Evolutionary conservation across 2,329 filamentous ascomycete genomes (phyloP).

Genomic region (Diplocarpon rosae): DNA sequence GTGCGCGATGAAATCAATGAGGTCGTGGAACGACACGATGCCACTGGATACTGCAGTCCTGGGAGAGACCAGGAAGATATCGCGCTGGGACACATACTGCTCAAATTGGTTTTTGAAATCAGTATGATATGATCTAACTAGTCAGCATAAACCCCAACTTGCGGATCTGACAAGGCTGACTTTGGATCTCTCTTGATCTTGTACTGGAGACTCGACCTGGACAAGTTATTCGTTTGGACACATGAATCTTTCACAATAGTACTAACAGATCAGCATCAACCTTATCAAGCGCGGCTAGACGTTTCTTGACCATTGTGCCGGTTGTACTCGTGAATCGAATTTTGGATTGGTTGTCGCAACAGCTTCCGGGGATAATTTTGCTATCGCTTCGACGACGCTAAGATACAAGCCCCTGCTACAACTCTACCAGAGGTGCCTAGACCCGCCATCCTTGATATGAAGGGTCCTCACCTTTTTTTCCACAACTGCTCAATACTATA

Average conservation of each 20-base stretch:
- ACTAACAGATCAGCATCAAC: slow-evolving; percentile 72
- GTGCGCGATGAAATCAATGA: slow-evolving; percentile 89
- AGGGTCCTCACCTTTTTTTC: too few relatives aligned
- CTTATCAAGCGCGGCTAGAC: slow-evolving; percentile 88
- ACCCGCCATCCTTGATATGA: too few relatives aligned
- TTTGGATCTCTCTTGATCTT: slow-evolving; percentile 81
- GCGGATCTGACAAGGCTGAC: slow-evolving; percentile 33
- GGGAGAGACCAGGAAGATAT: slow-evolving; percentile 82
- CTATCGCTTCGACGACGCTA: too few relatives aligned
- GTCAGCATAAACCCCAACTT: slow-evolving; percentile 3
- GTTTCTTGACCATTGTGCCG: slow-evolving; percentile 65
- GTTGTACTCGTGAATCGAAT: not conserved
- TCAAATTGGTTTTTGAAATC: slow-evolving; percentile 82
- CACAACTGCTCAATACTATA: too few relatives aligned
- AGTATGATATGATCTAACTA: slow-evolving; percentile 66
- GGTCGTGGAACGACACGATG: slow-evolving; percentile 74
- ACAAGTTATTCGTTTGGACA: slow-evolving; percentile 16
- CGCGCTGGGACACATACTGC: slow-evolving; percentile 83
- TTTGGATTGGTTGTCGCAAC: too few relatives aligned
- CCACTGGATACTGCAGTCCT: slow-evolving; percentile 66
- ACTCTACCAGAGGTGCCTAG: too few relatives aligned
- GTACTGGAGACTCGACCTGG: slow-evolving; percentile 73
- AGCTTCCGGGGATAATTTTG: too few relatives aligned
- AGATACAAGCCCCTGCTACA: too few relatives aligned
- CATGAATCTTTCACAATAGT: not conserved